Base-by-base conservation (phyloP, 305 asterid species). In the Fraxinus floribunda region DNA sequence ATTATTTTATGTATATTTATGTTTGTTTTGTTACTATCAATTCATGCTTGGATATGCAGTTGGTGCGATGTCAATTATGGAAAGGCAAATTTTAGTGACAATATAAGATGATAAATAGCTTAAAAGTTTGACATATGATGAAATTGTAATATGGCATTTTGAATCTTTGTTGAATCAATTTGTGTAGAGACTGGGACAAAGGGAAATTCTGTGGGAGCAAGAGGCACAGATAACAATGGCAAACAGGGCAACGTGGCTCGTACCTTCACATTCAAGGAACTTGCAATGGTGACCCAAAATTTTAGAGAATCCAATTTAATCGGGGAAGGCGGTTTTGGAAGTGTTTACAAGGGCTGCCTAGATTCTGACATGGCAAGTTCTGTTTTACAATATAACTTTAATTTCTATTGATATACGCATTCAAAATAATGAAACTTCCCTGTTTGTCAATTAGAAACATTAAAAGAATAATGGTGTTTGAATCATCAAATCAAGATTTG, bases 251-350 rank as follows among this genome's bases (percentile, higher is more conserved):
- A 84, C 80, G 90, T 82, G 3, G 98, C 98, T 0, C 90, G 91
- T 26, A 86, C 94, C 85, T 95, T 95, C 89, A 88, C 95, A 0
- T 95, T 93, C 87, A 92, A 89, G 84, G 97, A 95, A 68, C 98
- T 93, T 46, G 97, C 98, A 15, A 80, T 77, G 57, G 95, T 94
- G 1, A 95, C 98, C 5, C 94, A 91, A 86, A 91, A 93, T 79
- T 95, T 95, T 22, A 83, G 90, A 87, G 91, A 84, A 72, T 85
- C 91, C 34, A 95, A 95, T 91, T 88, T 93, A 91, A 89, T 93
- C 6, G 98, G 98, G 26, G 97, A 91, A 84, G 98, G 98, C 4
- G 98, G 98, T n/a, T 95, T 92, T 73, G 98, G 98, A 64, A 88
- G 96, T 36, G 98, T 93, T 66, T 95, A 86, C 78, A 93, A 87